phyloP scores from a whole-genome alignment of 345 rosid species.

The Eutrema yunnanense region DNA sequence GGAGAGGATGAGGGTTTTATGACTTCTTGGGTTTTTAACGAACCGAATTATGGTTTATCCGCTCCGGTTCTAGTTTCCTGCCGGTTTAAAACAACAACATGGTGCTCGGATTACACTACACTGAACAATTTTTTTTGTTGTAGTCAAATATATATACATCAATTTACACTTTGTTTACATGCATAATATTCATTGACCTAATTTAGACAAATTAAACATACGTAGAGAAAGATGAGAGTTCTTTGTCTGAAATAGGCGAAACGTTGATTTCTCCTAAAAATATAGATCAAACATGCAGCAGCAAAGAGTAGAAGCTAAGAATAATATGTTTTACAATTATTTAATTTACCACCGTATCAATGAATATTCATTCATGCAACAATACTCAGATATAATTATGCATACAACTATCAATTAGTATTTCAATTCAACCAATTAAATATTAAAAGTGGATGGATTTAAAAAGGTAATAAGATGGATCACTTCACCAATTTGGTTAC shows the following conservation, averaged over 20 bases:
- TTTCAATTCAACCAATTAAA: constrained; percentile 2
- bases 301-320: constrained; percentile 73
- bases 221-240: constrained; percentile 47
- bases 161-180: neutral
- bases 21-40: neutral
- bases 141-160: neutral
- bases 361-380: neutral
- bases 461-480: constrained; percentile 14
- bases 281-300: constrained; percentile 2
- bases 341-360: too few species aligned
- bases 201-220: neutral
- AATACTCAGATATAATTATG: neutral
- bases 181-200: neutral
- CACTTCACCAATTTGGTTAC: constrained; percentile 33
- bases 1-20: constrained; percentile 1
- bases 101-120: neutral
- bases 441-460: neutral
- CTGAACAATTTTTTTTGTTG: too few species aligned
- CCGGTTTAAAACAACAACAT: neutral
- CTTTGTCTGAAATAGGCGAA: constrained; percentile 66
- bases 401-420: neutral
- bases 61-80: neutral
- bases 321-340: neutral
- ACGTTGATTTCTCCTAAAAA: constrained; percentile 45
- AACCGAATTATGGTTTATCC: neutral